A percentile compares a stretch with the other conserved stretches of the same genome.
These are phyloP conservation scores for Afroboletus lepidellus DNA, from an alignment of 1,284 basidiomycete genomes.

Conservation along the genomic window DNA sequence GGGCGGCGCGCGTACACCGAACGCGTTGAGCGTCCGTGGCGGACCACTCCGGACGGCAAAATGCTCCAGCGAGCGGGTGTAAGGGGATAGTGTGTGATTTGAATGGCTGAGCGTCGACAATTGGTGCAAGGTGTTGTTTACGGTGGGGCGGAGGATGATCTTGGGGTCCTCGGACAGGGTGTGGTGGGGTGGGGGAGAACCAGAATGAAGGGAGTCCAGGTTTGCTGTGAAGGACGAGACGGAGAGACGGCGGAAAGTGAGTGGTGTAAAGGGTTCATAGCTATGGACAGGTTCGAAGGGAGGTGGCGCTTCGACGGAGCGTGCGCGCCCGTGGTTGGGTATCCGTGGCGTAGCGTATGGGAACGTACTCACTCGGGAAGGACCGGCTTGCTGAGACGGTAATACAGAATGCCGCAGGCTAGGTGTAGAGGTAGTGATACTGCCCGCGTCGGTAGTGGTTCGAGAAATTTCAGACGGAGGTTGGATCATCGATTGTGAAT, in stretches of 20 bases:
- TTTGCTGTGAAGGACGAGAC: slow-evolving; percentile 39
- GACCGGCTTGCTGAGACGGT: slow-evolving; percentile 15
- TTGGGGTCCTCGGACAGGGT: slow-evolving; percentile 44
- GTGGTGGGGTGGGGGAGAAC: slow-evolving; percentile 41
- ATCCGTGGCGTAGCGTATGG: slow-evolving; percentile 8
- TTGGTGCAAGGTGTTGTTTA: slow-evolving; percentile 77
- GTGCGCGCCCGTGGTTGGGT: slow-evolving; percentile 31
- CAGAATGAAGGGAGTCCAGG: slow-evolving; percentile 35
- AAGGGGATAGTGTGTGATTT: slow-evolving; percentile 89
- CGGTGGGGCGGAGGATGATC: slow-evolving; percentile 67
- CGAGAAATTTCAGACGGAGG: slow-evolving; percentile 39
- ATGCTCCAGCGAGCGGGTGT: slow-evolving; percentile 84
- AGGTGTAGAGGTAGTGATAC: slow-evolving; percentile 12
- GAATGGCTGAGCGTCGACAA: slow-evolving; percentile 81
- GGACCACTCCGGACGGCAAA: slow-evolving; percentile 88
- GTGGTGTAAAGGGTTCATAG: slow-evolving; percentile 22
- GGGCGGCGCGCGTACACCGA: slow-evolving; percentile 27
- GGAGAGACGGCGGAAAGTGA: slow-evolving; percentile 41
- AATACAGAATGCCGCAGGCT: slow-evolving; percentile 3
- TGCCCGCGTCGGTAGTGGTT: slow-evolving; percentile 3
- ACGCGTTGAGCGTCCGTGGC: slow-evolving; percentile 42
- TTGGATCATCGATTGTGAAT: slow-evolving; percentile 66
- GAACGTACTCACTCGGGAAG: slow-evolving; percentile 16
- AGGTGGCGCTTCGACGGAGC: slow-evolving; percentile 35
- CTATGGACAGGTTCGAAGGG: slow-evolving; percentile 24